Percentiles rank a stretch among this genome's conserved stretches.
These are phyloP conservation scores for Draba incana DNA, from an alignment of 345 rosid genomes.

Conservation along the genomic window DNA sequence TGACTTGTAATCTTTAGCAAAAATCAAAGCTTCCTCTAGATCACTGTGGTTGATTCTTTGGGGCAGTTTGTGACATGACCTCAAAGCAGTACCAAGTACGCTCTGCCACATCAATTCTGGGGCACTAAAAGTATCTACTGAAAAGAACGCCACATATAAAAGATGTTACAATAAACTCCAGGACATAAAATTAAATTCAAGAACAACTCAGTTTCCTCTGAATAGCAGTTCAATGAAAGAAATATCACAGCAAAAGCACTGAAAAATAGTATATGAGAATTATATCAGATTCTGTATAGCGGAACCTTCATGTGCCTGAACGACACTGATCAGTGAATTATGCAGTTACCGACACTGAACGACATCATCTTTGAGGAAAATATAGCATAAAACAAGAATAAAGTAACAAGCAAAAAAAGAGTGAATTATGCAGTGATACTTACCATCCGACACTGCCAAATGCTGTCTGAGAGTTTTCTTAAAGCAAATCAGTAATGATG, in stretches of 20 bases:
- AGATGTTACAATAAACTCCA: conserved; percentile 18
- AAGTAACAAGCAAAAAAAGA: conserved; percentile 19
- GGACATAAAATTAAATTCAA: conserved; percentile 10
- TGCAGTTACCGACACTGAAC: too few relatives aligned
- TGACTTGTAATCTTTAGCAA: conserved; percentile 65
- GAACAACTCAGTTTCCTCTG: conserved; percentile 8
- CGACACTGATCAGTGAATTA: neutral
- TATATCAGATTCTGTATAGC: conserved; percentile 10
- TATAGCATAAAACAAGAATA: conserved; percentile 20
- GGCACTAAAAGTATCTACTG: conserved; percentile 60
- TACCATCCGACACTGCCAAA: conserved; percentile 55
- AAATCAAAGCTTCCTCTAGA: conserved; percentile 54
- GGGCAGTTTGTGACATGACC: conserved; percentile 49
- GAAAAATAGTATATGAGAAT: conserved; percentile 16
- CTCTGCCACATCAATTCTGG: conserved; percentile 64
- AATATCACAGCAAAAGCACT: conserved; percentile 10
- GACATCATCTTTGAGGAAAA: neutral
- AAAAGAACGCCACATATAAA: conserved; percentile 26
- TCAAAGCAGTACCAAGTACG: conserved; percentile 69
- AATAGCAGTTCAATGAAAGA: conserved; percentile 7
- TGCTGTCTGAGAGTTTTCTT: conserved; percentile 57
- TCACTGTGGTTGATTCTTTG: conserved; percentile 47
- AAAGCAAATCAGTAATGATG: conserved; percentile 54
- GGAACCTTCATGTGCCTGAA: conserved; percentile 2
- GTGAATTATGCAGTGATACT: conserved; percentile 24